Base-by-base conservation (phyloP, 352 stramenopile genomes). In the Globisporangium nunn region DNA sequence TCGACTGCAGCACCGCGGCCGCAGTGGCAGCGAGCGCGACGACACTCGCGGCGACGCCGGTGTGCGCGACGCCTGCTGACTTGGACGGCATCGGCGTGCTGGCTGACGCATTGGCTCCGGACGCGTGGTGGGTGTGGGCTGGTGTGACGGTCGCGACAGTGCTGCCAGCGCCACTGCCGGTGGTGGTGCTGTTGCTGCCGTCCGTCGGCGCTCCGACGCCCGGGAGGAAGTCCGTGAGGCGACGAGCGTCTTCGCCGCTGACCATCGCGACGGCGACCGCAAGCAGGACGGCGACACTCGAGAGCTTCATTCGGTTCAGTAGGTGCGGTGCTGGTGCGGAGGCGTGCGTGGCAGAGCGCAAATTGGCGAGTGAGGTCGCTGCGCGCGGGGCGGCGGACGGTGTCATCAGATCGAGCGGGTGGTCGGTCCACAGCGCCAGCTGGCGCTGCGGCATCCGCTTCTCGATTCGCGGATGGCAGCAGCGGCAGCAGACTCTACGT, bases 11-110 rank as follows among this genome's bases (percentile, higher is more conserved):
- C 31, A 50, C 57, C 17, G 56, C 57, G 23, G 65, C 50, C 4
- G 72, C 56, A 3, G 63, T 60, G 18, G 74, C 48, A 33, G 63
- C 68, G 17, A 77, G 18, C 30, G 69, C 49, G 33, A 58, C 67
- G 29, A 52, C 56, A 51, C 71, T 60, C 14, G 46, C 56, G 3
- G 62, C 33, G 0, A 70, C 37, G n/a, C 66, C 41, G 0, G 48
- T 14, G n/a, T 52, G 61, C 31, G 54, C 28, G 14, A 17, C 11
- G 11, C 15, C 50, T 5, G 55, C 45, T 15, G 60, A 40, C 3
- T 17, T 39, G 37, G 46, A 47, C 6, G 64, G 53, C 14, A 52
- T 50, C 23, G 54, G 60, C n/a, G 58, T 40, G 29, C 40, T 63
- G 50, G 33, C 43, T 3, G 40, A 54, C 3, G 51, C 50, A 63